A percentile compares a stretch with the other conserved stretches of the same genome.
Evolutionary conservation across 345 rosid species (phyloP).

Genomic region (Dipteronia dyeriana): DNA sequence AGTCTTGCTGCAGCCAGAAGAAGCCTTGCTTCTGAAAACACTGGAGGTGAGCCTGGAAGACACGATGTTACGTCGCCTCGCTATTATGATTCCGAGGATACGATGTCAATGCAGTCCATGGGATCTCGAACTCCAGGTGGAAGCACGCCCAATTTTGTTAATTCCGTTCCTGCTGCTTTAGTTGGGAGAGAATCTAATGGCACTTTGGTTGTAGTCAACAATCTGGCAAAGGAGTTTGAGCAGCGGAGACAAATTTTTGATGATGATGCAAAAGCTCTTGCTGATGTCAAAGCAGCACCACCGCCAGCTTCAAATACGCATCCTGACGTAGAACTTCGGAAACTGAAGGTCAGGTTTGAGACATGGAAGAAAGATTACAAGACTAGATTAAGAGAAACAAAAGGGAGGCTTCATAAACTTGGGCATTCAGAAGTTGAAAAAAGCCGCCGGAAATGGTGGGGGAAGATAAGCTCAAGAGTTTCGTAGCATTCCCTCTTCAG

Average conservation of each 20-base stretch:
- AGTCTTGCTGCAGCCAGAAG: slow-evolving; percentile 80
- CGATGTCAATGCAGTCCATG: slow-evolving; percentile 52
- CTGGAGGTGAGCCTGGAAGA: slow-evolving; percentile 51
- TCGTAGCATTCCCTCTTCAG: slow-evolving; percentile 2
- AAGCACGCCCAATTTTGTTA: slow-evolving; percentile 50
- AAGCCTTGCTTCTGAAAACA: slow-evolving; percentile 62
- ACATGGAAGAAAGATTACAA: slow-evolving; percentile 91
- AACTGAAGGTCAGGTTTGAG: slow-evolving; percentile 66
- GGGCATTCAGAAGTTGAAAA: slow-evolving; percentile 49
- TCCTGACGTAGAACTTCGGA: slow-evolving; percentile 64
- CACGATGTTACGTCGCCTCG: slow-evolving; percentile 54
- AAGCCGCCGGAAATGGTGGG: slow-evolving; percentile 89
- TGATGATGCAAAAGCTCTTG: slow-evolving; percentile 56
- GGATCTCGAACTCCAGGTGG: slow-evolving; percentile 70
- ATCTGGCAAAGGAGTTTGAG: slow-evolving; percentile 78
- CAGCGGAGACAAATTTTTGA: slow-evolving; percentile 65
- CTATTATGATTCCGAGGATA: slow-evolving; percentile 71
- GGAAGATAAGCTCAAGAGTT: slow-evolving; percentile 41
- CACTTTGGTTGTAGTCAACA: slow-evolving; percentile 45
- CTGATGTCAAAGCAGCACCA: slow-evolving; percentile 44
- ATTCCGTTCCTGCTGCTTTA: slow-evolving; percentile 31
- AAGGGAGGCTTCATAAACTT: slow-evolving; percentile 61
- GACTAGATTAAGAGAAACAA: slow-evolving; percentile 65
- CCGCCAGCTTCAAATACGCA: slow-evolving; percentile 37
- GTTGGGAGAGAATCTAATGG: slow-evolving; percentile 61